Percentiles rank a stretch among this genome's conserved stretches.
Conservation (phyloP, 2,329 filamentous ascomycete species). For the Monosporascus sp. region DNA sequence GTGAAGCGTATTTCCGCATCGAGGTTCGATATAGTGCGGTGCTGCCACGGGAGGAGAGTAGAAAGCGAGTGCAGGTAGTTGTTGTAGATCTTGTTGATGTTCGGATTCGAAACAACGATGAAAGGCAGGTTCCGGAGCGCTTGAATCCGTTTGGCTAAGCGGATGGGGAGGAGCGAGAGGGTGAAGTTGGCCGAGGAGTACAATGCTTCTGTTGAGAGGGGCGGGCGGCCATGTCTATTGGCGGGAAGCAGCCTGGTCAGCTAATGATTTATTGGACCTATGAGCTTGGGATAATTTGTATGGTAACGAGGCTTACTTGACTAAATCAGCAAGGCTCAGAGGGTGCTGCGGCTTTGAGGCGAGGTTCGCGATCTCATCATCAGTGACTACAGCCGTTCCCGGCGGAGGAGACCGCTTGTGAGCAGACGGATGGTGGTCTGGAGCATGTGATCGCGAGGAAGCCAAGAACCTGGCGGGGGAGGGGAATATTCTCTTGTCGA, state of each 20-base stretch:
- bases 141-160: conserved; percentile 89
- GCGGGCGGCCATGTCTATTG: conserved; percentile 68
- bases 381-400: conserved; percentile 48
- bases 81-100: conserved; percentile 89
- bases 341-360: conserved; percentile 74
- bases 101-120: conserved; percentile 96
- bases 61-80: conserved; percentile 94
- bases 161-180: conserved; percentile 82
- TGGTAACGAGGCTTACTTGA: conserved; percentile 57
- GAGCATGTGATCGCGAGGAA: conserved; percentile 22
- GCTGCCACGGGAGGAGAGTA: conserved; percentile 78
- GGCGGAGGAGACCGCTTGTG: conserved; percentile 36
- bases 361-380: conserved; percentile 73
- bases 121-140: conserved; percentile 90
- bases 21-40: conserved; percentile 63
- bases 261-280: background rate
- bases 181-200: conserved; percentile 94
- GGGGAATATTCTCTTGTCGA: conserved; percentile 4
- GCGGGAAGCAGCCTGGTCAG: background rate
- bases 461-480: conserved; percentile 4
- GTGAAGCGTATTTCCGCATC: conserved; percentile 91
- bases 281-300: background rate
- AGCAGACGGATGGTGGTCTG: conserved; percentile 3
- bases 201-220: conserved; percentile 72
- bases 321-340: conserved; percentile 79